Base-by-base conservation (phyloP, 1,139 yeast species). In the Protomyces inouyei region DNA sequence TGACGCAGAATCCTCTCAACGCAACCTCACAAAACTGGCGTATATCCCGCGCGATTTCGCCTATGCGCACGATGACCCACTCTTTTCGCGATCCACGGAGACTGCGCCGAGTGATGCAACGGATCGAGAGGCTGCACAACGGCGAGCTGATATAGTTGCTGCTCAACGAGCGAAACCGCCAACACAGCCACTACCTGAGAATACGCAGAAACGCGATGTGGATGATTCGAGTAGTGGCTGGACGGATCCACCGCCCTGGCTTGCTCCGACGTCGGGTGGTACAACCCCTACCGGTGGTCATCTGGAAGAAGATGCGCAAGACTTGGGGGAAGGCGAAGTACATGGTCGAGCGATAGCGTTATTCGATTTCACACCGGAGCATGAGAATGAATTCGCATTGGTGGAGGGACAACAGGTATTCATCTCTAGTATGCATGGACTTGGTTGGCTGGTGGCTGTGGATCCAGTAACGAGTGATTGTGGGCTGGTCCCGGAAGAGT, bases 371-470 rank as follows among this genome's bases (percentile, higher is more conserved):
- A 80, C 78, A 38, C 97, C 98, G 0, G 98, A 93, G 73, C 93
- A 93, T 74, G 97, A 90, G 70, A 93, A 93, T 74, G 99, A 93
- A 72, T 85, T 92, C 61, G 84, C 82, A 14, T 77, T 93, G 52
- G 76, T 75, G 8, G 96, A 88, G 71, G 96, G 97, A 48, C 98
- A 93, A 75, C 75, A 84, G 21, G 84, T 95, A 2, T 87, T 93
- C 83, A 87, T 93, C 38, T 85, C 87, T 67, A 92, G 92, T 74
- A 83, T 96, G 68, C 97, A 93, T 74, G 98, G 98, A 23, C 97
- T 93, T 74, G 99, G 99, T 5, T 93, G 98, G 99, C 80, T 95
- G 3, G 98, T 93, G 59, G 98, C 98, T 0, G 89, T 86, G 70
- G 92, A 88, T 72, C 87, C 91, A 0, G 80, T 75, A 40, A 82